phyloP scores from a whole-genome alignment of 805 yeast species.

The Kazachstania martiniae region DNA sequence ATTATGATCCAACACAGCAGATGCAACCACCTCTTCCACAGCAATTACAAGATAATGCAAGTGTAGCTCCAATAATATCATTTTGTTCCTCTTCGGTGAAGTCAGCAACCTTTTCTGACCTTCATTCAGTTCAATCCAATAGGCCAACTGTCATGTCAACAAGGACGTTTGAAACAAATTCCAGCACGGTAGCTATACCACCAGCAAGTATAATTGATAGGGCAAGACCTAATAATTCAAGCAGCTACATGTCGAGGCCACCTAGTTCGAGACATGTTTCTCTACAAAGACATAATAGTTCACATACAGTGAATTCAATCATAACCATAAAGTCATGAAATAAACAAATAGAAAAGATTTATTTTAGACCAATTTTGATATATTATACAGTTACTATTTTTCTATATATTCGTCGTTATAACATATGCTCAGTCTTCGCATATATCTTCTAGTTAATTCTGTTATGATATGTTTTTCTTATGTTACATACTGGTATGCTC shows the following conservation, averaged over 20 bases:
- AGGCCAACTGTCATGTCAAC: slow-evolving; percentile 28
- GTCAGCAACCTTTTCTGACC: slow-evolving; percentile 30
- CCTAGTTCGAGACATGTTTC: slow-evolving; percentile 13
- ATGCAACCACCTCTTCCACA: neutral
- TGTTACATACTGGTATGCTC: neutral
- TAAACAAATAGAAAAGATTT: too few species aligned
- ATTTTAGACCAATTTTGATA: too few species aligned
- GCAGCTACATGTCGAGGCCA: slow-evolving; percentile 9
- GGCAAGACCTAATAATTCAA: slow-evolving; percentile 19
- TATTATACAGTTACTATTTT: too few species aligned
- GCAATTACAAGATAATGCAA: slow-evolving; percentile 16
- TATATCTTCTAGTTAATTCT: too few species aligned
- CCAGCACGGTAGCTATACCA: slow-evolving; percentile 59
- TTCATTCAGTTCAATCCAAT: slow-evolving; percentile 27
- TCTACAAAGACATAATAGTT: slow-evolving; percentile 12
- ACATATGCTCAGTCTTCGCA: too few species aligned
- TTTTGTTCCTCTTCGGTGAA: slow-evolving; percentile 27
- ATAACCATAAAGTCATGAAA: slow-evolving; percentile 12
- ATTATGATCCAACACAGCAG: neutral
- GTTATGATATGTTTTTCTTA: too few species aligned
- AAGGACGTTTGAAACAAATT: slow-evolving; percentile 39
- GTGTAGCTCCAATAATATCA: slow-evolving; percentile 27
- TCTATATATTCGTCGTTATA: too few species aligned
- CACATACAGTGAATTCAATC: slow-evolving; percentile 11
- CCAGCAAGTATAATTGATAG: slow-evolving; percentile 65